Evolutionary conservation across 1,284 basidiomycete species (phyloP).

Genomic region (Irpex sp.): DNA sequence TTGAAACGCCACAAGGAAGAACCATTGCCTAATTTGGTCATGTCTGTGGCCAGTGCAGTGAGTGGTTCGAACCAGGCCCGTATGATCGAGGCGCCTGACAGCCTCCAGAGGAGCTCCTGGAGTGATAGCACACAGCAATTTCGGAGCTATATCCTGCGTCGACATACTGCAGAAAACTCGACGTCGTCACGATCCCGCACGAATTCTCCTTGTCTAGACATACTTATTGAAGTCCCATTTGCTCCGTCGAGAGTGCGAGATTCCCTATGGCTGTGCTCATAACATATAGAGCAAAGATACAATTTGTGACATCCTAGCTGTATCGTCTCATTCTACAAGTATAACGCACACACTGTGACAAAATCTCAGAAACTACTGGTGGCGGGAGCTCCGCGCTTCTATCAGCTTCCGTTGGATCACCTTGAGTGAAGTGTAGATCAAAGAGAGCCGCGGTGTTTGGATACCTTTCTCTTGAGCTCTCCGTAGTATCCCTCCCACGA

Average conservation of each 20-base stretch:
- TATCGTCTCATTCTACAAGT: no score
- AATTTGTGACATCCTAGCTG: no score
- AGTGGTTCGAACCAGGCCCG: no score
- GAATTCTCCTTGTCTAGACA: not conserved
- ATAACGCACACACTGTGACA: no score
- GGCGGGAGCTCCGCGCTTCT: not conserved
- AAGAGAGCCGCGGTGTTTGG: conserved; percentile 16
- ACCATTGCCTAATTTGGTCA: not conserved
- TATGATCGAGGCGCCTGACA: no score
- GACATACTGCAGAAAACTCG: no score
- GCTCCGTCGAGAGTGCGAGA: no score
- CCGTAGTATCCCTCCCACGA: conserved; percentile 55
- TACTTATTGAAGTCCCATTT: no score
- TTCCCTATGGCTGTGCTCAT: no score
- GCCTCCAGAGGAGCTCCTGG: not conserved
- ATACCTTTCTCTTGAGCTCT: conserved; percentile 43
- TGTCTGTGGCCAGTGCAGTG: not conserved
- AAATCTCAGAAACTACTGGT: not conserved
- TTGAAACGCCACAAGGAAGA: conserved; percentile 1
- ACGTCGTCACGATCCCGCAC: no score
- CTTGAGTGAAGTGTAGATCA: conserved; percentile 20
- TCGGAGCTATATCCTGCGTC: not conserved
- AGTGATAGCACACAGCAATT: not conserved
- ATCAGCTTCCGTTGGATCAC: conserved; percentile 20
- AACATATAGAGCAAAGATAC: no score